phyloP scores from a whole-genome alignment of 2,329 filamentous ascomycete genomes.

The Fusarium nygamai region DNA sequence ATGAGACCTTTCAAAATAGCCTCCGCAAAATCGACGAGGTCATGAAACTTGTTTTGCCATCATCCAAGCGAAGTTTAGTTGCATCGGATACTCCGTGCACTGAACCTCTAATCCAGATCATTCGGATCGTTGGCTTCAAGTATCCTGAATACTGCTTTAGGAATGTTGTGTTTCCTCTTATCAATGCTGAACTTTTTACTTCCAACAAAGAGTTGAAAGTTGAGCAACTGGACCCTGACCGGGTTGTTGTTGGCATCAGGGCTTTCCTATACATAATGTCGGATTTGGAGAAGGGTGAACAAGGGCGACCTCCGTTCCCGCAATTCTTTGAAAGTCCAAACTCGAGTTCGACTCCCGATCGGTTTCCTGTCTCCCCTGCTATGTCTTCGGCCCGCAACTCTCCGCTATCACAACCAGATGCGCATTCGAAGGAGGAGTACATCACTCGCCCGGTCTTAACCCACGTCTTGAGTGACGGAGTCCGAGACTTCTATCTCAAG shows the following conservation, averaged over 20 bases:
- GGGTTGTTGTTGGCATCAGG: constrained; percentile 96
- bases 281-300: constrained; percentile 86
- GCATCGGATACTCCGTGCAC: constrained; percentile 85
- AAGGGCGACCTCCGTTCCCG: constrained; percentile 84
- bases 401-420: constrained; percentile 39
- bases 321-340: constrained; percentile 63
- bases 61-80: constrained; percentile 81
- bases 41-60: constrained; percentile 82
- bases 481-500: constrained; percentile 85
- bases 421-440: constrained; percentile 64
- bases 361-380: constrained; percentile 56
- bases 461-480: constrained; percentile 74
- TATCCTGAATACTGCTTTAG: constrained; percentile 94
- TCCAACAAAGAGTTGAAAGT: constrained; percentile 81
- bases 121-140: constrained; percentile 93
- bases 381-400: constrained; percentile 51
- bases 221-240: constrained; percentile 93
- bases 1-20: constrained; percentile 74
- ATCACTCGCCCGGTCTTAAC: constrained; percentile 73
- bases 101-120: constrained; percentile 91
- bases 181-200: constrained; percentile 90
- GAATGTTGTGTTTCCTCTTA: constrained; percentile 91
- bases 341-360: constrained; percentile 52
- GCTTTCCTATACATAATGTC: constrained; percentile 93
- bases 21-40: constrained; percentile 90